Base-by-base conservation (phyloP, 306 rosid genomes). In the Castanea mollissima region DNA sequence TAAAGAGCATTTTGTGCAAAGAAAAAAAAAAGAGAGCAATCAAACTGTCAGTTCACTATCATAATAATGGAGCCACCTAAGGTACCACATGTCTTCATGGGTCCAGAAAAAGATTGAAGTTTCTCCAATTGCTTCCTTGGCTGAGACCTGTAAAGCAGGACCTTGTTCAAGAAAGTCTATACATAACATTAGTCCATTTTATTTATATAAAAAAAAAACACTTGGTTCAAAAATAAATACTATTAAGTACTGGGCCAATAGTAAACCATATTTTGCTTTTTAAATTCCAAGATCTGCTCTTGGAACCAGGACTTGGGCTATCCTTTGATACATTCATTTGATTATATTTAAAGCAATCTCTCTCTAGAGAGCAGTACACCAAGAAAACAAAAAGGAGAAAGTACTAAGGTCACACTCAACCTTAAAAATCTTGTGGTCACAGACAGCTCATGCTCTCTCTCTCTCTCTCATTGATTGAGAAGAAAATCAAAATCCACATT, bases 141-240 rank as follows among this genome's bases (percentile, higher is more conserved):
- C 25, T 76, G 80, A 75, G 85, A 89, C 81, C 84, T 82, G 87
- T 71, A 85, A 90, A 89, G 87, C 62, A 74, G 79, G 75, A 85
- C 79, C 46, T 6, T 86, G 81, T 81, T 79, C 79, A 69, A 67
- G 74, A 81, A 90, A 81, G 31, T 73, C 69, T 75, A 35, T 64
- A 76, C 69, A 77, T 27, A 70, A 75, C 38, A 76, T n/a, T 2
- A 49, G 54, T 49, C 54, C 79, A 72, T 65, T 52, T 27, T 27
- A 34, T 13, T 11, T 21, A 21, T 21, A 23, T 21, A 23, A 46
- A 12, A 55, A 38, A 38, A 38, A 31, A 4, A 11, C 15, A 20
- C 31, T 27, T 49, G 16, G 32, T 15, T 27, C 16, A 7, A 25
- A 31, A 72, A 56, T 25, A 10, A 76, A 29, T 12, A 8, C 15